phyloP scores from a whole-genome alignment of 106 monocot species.

The Dioscorea dumetorum region DNA sequence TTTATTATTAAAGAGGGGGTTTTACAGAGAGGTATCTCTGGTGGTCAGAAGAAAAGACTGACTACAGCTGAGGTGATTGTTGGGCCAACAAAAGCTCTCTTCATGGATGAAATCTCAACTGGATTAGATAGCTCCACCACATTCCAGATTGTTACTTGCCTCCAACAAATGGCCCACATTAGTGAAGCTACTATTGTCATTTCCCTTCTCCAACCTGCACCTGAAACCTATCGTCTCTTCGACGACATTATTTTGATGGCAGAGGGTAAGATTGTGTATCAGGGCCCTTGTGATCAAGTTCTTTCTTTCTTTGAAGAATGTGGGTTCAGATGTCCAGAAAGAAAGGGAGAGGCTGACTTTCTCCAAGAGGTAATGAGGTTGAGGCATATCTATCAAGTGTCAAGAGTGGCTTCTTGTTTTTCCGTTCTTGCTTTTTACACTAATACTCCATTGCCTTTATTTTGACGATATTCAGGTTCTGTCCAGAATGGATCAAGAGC shows the following conservation, averaged over 20 bases:
- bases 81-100: conserved; percentile 72
- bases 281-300: background rate
- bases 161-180: conserved; percentile 65
- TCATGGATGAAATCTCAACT: conserved; percentile 97
- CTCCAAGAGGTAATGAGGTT: conserved; percentile 1
- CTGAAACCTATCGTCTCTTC: conserved; percentile 69
- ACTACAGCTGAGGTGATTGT: conserved; percentile 89
- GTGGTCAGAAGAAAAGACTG: conserved; percentile 80
- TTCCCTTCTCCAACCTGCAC: conserved; percentile 82
- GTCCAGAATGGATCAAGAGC: conserved; percentile 79
- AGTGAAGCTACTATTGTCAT: conserved; percentile 52
- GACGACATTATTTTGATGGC: conserved; percentile 21
- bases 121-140: conserved; percentile 79
- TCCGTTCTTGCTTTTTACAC: no score
- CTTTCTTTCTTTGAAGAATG: background rate
- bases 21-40: conserved; percentile 87
- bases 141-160: conserved; percentile 65
- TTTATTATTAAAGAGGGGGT: no score
- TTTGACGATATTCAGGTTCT: conserved; percentile 34
- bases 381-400: no score
- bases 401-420: background rate
- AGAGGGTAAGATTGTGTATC: background rate
- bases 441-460: no score
- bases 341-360: background rate
- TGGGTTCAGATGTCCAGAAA: background rate